A percentile compares a stretch with the other conserved stretches of the same genome.
phyloP scores from a whole-genome alignment of 345 rosid genomes.

The Combretum micranthum region DNA sequence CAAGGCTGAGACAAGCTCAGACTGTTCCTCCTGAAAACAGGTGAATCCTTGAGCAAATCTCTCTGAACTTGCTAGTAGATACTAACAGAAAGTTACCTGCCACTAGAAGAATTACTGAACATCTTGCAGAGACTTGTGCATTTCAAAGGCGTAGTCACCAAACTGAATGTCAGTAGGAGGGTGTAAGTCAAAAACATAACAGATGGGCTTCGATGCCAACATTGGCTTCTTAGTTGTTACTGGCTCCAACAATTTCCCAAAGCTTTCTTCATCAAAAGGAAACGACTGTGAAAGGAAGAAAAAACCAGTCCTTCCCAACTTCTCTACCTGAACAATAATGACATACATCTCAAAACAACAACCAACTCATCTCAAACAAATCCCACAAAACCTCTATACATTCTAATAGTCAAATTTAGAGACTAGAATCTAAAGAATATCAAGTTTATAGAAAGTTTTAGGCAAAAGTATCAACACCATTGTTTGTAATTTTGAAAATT shows the following conservation, averaged over 20 bases:
- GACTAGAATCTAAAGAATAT: too few relatives aligned
- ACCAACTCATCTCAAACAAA: neutral
- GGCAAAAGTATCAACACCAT: too few relatives aligned
- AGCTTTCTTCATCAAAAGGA: conserved; percentile 53
- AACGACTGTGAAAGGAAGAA: conserved; percentile 72
- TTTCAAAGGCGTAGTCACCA: conserved; percentile 32
- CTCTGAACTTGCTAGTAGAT: neutral
- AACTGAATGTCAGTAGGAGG: conserved; percentile 54
- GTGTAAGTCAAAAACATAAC: conserved; percentile 58
- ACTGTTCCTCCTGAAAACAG: too few relatives aligned
- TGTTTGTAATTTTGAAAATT: too few relatives aligned
- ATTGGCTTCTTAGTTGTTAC: conserved; percentile 38
- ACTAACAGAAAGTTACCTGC: neutral
- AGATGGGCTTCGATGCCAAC: conserved; percentile 50
- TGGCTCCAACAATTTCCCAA: conserved; percentile 43
- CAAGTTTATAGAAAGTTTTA: too few relatives aligned
- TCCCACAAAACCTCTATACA: neutral
- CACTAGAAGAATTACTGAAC: neutral
- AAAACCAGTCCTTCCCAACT: conserved; percentile 69
- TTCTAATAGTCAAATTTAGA: too few relatives aligned
- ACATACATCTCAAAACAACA: conserved; percentile 1
- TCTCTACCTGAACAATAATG: conserved; percentile 51
- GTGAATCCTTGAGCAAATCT: too few relatives aligned
- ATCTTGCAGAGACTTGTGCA: conserved; percentile 27
- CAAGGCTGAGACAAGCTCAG: too few relatives aligned